A percentile compares a stretch with the other conserved stretches of the same genome.
These are phyloP conservation scores for Ailanthus altissimus DNA, from an alignment of 345 rosid genomes.

Conservation along the genomic window DNA sequence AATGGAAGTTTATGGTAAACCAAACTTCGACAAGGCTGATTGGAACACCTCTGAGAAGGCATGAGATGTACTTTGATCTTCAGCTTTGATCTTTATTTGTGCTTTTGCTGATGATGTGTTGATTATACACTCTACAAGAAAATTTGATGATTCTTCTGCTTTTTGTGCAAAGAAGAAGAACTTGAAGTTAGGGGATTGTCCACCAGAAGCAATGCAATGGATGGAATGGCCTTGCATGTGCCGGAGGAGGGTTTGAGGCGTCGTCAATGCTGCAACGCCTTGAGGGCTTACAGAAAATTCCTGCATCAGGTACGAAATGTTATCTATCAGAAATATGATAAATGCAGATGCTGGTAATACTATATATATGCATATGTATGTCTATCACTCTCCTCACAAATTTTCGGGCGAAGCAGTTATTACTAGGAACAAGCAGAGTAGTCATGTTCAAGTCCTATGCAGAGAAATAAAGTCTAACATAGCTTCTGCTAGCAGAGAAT, in stretches of 20 bases:
- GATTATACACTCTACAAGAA: slow-evolving; percentile 83
- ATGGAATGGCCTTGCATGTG: slow-evolving; percentile 87
- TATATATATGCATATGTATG: not conserved
- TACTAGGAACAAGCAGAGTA: not conserved
- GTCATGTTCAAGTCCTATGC: not conserved
- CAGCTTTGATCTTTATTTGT: slow-evolving; percentile 76
- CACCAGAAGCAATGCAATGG: slow-evolving; percentile 95
- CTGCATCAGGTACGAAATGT: slow-evolving; percentile 37
- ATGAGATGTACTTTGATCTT: slow-evolving; percentile 70
- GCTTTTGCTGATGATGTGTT: slow-evolving; percentile 76
- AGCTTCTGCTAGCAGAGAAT: not conserved
- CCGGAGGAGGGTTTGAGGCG: slow-evolving; percentile 72
- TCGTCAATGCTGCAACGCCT: slow-evolving; percentile 65
- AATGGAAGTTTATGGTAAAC: slow-evolving; percentile 33
- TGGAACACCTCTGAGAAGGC: slow-evolving; percentile 58
- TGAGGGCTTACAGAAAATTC: slow-evolving; percentile 64
- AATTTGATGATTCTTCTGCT: slow-evolving; percentile 62
- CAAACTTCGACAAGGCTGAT: slow-evolving; percentile 69
- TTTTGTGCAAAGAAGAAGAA: slow-evolving; percentile 95
- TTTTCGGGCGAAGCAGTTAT: not conserved
- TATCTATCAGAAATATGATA: slow-evolving; percentile 6
- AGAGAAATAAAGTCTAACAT: not conserved
- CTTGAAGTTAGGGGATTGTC: slow-evolving; percentile 84
- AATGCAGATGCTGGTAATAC: not conserved
- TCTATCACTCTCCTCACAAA: not conserved